Base-by-base conservation (phyloP, 257 asterid species). In the Verbena officinalis region DNA sequence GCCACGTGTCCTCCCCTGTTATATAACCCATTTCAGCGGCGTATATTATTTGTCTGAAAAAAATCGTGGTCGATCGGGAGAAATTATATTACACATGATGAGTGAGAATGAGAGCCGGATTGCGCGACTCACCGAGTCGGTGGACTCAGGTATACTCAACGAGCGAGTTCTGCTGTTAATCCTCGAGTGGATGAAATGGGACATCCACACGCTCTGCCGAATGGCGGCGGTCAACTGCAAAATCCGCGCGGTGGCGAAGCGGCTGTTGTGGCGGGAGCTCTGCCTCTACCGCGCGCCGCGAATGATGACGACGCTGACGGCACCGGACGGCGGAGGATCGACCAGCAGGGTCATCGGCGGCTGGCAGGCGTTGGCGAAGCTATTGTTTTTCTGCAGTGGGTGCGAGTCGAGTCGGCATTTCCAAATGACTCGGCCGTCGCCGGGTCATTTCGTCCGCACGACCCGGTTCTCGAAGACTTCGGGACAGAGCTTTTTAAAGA, bases 391-490 rank as follows among this genome's bases (percentile, higher is more conserved):
- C 81, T 91, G 98, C 81, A 83, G 91, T 62, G 98, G 96, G 0
- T 86, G 98, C 16, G 75, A 58, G 71, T 75, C 93, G 59, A 79
- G 81, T 9, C 83, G 72, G 43, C 71, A 81, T 38, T 86, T 90
- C 64, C 12, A 40, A 11, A 20, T 81, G 75, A 63, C 64, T 10
- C 75, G 42, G 6, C 30, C 81, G 0, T 10, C 60, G 6, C 71
- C 82, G 46, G 95, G 92, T 0, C 98, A 91, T 27, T 84, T 91
- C 75, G 78, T 74, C 9, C 73, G 39, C 46, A 62, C 77, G 53
- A 54, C 95, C 16, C 92, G 98, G 23, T 91, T 91, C 50, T 91
- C 98, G 40, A 91, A 91, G 70, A 91, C 98, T 0, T 84, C 96
- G 31, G 98, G 98, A 1, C 74, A 66, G 79, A 89, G 98, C 61